Evolutionary conservation across 306 rosid genomes (phyloP), one percentile per base, ranked within the genome.

Genomic region (Citrullus colocynthis): DNA sequence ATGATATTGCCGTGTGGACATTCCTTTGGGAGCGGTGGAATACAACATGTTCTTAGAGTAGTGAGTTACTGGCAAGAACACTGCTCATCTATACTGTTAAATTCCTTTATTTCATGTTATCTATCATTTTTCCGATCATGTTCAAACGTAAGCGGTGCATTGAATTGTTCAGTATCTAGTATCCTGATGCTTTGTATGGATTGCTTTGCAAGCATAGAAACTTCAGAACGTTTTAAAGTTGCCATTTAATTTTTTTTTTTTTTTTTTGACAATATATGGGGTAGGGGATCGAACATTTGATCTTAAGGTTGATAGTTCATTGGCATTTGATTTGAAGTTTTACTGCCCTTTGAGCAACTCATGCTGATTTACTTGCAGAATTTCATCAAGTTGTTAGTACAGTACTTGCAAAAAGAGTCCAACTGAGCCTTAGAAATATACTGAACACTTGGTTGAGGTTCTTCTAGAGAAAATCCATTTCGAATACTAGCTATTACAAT

Each of bases 1-100:
- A 85, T 96, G 97, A 96, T 96, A 89, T 83, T 96, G 82, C 93
- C 99, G 54, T 96, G 99, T 75, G 99, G 99, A n/a, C 99, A 96
- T 88, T 96, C 99, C 70, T 96, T 92, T 64, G 91, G 99, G 44
- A 85, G 96, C 55, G 89, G 90, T 70, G 99, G 99, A 82, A 88
- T 93, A 83, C 90, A 89, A 73, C 97, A 88, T 44, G 97, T 93
- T 83, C 80, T 87, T 82, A 88, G 93, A 85, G 82, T 87, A 93
- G 99, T 96, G 95, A 91, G 98, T 86, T 87, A 81, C 85, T 85
- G 79, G 78, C 42, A 51, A 64, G 62, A 65, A n/a, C 18, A 74
- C 78, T 32, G 61, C 62, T 73, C 58, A 52, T 52, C 30, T 73
- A 32, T 73, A 6, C 78, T 34, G 63, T 67, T 67, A 70, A 44